These are phyloP conservation scores for Termitomyces sp. DNA, from an alignment of 768 basidiomycete species.

Conservation along the genomic window DNA sequence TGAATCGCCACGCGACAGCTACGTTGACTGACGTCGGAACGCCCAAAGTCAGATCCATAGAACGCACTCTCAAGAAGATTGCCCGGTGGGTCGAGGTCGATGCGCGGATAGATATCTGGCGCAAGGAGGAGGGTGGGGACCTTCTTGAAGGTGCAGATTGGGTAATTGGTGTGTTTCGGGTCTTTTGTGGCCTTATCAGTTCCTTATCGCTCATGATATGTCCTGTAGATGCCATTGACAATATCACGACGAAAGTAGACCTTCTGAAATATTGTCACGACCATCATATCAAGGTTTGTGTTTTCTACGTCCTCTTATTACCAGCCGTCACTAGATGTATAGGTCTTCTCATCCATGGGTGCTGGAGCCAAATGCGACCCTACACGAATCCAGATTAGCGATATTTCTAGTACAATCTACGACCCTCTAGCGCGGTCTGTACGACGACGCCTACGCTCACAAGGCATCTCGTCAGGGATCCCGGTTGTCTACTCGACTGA, in stretches of 20 bases:
- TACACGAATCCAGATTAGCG: constrained; percentile 90
- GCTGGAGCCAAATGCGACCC: constrained; percentile 94
- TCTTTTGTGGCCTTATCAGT: background rate
- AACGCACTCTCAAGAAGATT: constrained; percentile 61
- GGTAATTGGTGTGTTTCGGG: constrained; percentile 70
- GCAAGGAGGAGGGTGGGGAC: constrained; percentile 67
- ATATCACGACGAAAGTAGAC: constrained; percentile 95
- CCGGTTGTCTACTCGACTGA: constrained; percentile 97
- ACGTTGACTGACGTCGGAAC: constrained; percentile 86
- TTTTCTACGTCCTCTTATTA: background rate
- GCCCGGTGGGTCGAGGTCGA: constrained; percentile 89
- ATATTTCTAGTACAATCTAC: constrained; percentile 88
- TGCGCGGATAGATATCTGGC: constrained; percentile 78
- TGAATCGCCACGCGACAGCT: constrained; percentile 94
- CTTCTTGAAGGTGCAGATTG: constrained; percentile 85
- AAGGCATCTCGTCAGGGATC: constrained; percentile 59
- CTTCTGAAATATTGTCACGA: constrained; percentile 85
- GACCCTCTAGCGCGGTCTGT: constrained; percentile 94
- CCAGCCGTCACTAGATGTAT: constrained; percentile 24
- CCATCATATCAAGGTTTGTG: constrained; percentile 64
- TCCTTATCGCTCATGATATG: constrained; percentile 3
- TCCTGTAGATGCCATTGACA: constrained; percentile 88
- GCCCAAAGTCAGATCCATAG: constrained; percentile 81
- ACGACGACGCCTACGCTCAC: constrained; percentile 63
- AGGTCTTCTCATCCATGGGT: constrained; percentile 98